These are phyloP conservation scores for Globisporangium sylvaticum DNA, from an alignment of 352 stramenopile genomes.

Conservation along the genomic window DNA sequence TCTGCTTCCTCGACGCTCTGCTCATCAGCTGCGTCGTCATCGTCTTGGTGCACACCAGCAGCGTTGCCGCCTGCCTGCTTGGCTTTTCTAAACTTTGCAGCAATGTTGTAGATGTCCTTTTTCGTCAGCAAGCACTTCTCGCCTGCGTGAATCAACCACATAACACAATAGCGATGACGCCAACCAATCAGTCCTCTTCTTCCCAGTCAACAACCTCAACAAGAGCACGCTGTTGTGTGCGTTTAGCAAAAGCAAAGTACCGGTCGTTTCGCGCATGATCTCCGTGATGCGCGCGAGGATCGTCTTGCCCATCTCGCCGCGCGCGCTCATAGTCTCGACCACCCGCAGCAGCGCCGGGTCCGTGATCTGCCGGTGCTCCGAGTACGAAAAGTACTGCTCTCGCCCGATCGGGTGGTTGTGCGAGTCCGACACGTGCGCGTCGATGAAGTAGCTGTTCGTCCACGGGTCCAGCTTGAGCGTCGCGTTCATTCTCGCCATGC, in stretches of 20 bases:
- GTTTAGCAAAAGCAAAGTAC: not conserved
- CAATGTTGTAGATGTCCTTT: slow-evolving; percentile 4
- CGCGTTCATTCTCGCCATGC: slow-evolving; percentile 5
- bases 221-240: too few relatives aligned
- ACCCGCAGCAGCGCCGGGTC: slow-evolving; percentile 6
- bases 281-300: not conserved
- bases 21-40: not conserved
- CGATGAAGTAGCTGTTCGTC: not conserved
- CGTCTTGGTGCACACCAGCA: not conserved
- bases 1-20: not conserved
- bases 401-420: slow-evolving; percentile 11
- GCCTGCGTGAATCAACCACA: not conserved
- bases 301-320: not conserved
- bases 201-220: not conserved
- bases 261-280: not conserved
- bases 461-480: not conserved
- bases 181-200: not conserved
- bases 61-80: not conserved
- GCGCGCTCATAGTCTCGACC: not conserved
- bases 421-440: not conserved
- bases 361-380: slow-evolving; percentile 5
- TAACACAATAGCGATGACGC: not conserved
- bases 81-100: slow-evolving; percentile 1
- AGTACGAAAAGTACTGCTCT: slow-evolving; percentile 12
- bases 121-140: not conserved